phyloP scores from a whole-genome alignment of 1,139 yeast species.

The Candida buenavistaensis region DNA sequence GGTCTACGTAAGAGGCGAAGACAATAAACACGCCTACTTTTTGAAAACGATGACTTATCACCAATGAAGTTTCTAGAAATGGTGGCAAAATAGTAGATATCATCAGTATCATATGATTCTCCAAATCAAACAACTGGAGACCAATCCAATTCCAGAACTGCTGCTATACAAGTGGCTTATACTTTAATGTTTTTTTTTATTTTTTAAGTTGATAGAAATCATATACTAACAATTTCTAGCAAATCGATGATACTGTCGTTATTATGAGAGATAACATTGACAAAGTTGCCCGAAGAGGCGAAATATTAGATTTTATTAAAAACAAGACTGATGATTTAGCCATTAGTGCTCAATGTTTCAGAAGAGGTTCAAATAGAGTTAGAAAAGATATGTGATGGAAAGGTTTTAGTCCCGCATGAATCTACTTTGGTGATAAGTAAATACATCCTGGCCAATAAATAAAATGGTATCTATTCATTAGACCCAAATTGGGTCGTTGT shows the following conservation, averaged over 20 bases:
- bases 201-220: not conserved
- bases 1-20: too few relatives aligned
- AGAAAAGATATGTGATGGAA: conserved; percentile 99
- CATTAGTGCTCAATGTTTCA: conserved; percentile 91
- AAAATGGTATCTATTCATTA: conserved; percentile 86
- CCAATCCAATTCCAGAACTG: conserved; percentile 65
- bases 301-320: conserved; percentile 87
- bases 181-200: conserved; percentile 1
- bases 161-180: conserved; percentile 82
- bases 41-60: too few relatives aligned
- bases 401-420: too few relatives aligned
- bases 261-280: conserved; percentile 97
- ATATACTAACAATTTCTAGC: conserved; percentile 41
- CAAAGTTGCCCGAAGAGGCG: conserved; percentile 94
- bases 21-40: too few relatives aligned
- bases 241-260: conserved; percentile 95
- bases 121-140: conserved; percentile 61
- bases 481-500: too few relatives aligned
- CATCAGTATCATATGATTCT: conserved; percentile 89
- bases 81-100: too few relatives aligned
- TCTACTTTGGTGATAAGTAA: too few relatives aligned
- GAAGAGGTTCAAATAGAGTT: conserved; percentile 95
- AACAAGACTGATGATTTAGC: conserved; percentile 94
- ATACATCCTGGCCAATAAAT: conserved; percentile 80
- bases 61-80: too few relatives aligned